Evolutionary conservation across 352 stramenopile genomes (phyloP).

Genomic region (Pythium plurisporium): DNA sequence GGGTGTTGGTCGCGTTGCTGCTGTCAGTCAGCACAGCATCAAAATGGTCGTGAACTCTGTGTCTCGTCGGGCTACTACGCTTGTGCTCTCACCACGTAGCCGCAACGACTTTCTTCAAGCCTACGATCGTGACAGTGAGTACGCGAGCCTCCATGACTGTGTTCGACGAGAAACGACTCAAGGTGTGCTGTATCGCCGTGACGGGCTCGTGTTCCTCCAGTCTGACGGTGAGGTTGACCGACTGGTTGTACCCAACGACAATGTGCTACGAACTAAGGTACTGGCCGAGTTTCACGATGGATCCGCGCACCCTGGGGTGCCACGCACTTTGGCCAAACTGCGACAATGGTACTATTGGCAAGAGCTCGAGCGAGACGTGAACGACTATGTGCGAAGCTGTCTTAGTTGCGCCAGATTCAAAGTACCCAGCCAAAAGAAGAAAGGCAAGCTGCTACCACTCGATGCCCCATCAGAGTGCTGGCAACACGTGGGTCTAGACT

Average conservation of each 20-base stretch:
- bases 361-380: constrained; percentile 4
- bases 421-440: constrained; percentile 3
- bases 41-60: not conserved
- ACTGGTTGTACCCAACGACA: not conserved
- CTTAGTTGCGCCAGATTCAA: constrained; percentile 10
- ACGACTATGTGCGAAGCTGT: constrained; percentile 15
- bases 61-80: not conserved
- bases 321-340: not conserved
- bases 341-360: not conserved
- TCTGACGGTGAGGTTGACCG: not conserved
- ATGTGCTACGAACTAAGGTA: not conserved
- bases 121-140: not conserved
- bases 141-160: not conserved
- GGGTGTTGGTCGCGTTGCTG: not conserved
- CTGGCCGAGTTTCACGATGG: not conserved
- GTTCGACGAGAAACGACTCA: not conserved
- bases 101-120: not conserved
- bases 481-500: constrained; percentile 18
- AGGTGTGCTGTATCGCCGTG: not conserved
- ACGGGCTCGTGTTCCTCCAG: not conserved
- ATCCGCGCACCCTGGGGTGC: not conserved
- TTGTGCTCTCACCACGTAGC: not conserved
- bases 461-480: constrained; percentile 14
- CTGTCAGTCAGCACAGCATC: not conserved
- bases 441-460: constrained; percentile 11